A percentile compares a stretch with the other conserved stretches of the same genome.
Conservation (phyloP, 495 filamentous ascomycete genomes). For the Aspergillus incahuasiensis region DNA sequence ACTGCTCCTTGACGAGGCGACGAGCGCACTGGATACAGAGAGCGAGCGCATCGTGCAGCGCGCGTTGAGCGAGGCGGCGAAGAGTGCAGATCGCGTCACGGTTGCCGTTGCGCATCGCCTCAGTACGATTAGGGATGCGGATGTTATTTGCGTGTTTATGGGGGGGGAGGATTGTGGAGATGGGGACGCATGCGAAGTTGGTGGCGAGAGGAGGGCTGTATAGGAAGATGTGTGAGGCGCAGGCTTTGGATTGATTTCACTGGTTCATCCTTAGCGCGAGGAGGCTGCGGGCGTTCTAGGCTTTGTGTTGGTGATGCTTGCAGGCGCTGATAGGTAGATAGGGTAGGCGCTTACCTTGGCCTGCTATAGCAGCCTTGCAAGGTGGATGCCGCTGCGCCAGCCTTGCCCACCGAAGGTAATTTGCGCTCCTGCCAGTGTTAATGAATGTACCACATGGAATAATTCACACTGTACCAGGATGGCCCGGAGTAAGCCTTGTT, state of each 20-base stretch:
- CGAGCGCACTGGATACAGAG: constrained; percentile 74
- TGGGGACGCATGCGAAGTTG: constrained; percentile 65
- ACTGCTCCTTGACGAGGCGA: constrained; percentile 77
- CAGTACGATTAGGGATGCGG: constrained; percentile 76
- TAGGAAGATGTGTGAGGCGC: constrained; percentile 5
- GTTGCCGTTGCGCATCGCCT: constrained; percentile 76
- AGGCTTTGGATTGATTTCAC: constrained; percentile 7
- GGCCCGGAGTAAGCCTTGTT: no score
- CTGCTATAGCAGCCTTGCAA: no score
- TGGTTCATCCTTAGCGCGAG: no score
- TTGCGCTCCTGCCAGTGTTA: no score
- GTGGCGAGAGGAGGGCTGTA: constrained; percentile 25
- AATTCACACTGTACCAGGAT: no score
- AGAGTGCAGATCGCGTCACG: constrained; percentile 59
- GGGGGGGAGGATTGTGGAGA: constrained; percentile 66
- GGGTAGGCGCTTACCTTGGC: no score
- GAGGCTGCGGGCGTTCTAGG: no score
- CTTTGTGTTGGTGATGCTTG: no score
- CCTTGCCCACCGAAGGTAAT: no score
- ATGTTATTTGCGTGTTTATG: constrained; percentile 82
- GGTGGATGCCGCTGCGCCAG: no score
- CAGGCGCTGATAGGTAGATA: no score
- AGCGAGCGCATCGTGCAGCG: constrained; percentile 79
- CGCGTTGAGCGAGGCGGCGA: constrained; percentile 67
- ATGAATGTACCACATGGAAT: no score